phyloP scores from a whole-genome alignment of 768 basidiomycete species.

The Boletus pseudo-olivaceus region DNA sequence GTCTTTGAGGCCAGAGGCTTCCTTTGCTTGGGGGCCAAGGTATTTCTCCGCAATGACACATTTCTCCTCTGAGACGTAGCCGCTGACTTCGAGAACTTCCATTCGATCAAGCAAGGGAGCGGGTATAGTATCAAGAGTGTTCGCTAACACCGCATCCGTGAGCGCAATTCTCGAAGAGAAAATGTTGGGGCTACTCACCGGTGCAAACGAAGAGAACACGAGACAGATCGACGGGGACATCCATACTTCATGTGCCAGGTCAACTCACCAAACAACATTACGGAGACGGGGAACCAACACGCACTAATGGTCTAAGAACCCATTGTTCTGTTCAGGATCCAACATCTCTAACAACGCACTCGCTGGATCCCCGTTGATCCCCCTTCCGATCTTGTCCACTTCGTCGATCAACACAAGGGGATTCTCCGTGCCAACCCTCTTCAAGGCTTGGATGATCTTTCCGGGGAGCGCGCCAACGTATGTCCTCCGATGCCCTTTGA shows the following conservation, averaged over 20 bases:
- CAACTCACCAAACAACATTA: neutral
- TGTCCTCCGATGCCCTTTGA: conserved; percentile 97
- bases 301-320: conserved; percentile 93
- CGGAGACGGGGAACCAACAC: conserved; percentile 28
- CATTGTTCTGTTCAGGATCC: conserved; percentile 92
- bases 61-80: conserved; percentile 94
- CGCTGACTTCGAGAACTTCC: conserved; percentile 94
- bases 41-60: conserved; percentile 82
- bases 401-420: conserved; percentile 93
- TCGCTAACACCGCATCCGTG: conserved; percentile 45
- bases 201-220: conserved; percentile 98
- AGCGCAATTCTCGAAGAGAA: neutral
- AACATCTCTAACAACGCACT: conserved; percentile 92
- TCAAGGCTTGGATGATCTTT: conserved; percentile 92
- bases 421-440: conserved; percentile 91
- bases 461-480: conserved; percentile 93
- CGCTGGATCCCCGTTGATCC: conserved; percentile 88
- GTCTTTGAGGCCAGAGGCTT: conserved; percentile 79
- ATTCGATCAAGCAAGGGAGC: conserved; percentile 92
- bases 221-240: conserved; percentile 94
- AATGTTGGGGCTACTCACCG: conserved; percentile 31
- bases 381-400: conserved; percentile 92
- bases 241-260: conserved; percentile 63
- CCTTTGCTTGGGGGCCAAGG: conserved; percentile 90
- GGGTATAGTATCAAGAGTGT: conserved; percentile 90